Percentiles rank a stretch among this genome's conserved stretches.
These are phyloP conservation scores for Didymella exigua DNA, from an alignment of 2,329 filamentous ascomycete species.

Conservation along the genomic window DNA sequence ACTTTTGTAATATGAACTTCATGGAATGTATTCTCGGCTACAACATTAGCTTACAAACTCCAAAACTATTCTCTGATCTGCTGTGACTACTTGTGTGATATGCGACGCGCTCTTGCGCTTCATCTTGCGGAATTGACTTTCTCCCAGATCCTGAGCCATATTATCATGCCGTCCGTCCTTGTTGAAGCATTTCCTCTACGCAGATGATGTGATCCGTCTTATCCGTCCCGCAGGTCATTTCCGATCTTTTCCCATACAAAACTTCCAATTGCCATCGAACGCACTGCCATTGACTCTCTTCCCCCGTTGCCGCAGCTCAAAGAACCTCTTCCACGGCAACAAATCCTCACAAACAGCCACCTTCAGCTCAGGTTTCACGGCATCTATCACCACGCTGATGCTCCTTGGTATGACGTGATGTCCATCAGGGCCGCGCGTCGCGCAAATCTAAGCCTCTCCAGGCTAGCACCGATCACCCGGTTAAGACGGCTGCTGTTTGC, in stretches of 20 bases:
- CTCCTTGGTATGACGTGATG: conserved; percentile 9
- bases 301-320: not conserved
- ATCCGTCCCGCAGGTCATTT: not conserved
- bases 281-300: not conserved
- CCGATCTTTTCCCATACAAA: not conserved
- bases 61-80: not conserved
- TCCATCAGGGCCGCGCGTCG: conserved; percentile 14
- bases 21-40: conserved; percentile 14
- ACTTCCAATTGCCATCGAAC: not conserved
- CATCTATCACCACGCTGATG: not conserved
- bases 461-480: conserved; percentile 7
- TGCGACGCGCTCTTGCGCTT: too few species aligned
- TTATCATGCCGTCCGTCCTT: not conserved
- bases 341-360: not conserved
- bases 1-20: conserved; percentile 20
- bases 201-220: not conserved
- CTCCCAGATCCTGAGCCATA: not conserved
- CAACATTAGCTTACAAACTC: conserved; percentile 7
- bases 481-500: conserved; percentile 11
- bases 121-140: too few species aligned
- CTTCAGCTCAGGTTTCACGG: not conserved
- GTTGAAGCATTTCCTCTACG: not conserved
- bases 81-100: not conserved
- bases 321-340: not conserved
- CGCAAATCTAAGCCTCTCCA: not conserved